These are phyloP conservation scores for Lojkania enalia DNA, from an alignment of 2,329 filamentous ascomycete genomes.

Conservation along the genomic window DNA sequence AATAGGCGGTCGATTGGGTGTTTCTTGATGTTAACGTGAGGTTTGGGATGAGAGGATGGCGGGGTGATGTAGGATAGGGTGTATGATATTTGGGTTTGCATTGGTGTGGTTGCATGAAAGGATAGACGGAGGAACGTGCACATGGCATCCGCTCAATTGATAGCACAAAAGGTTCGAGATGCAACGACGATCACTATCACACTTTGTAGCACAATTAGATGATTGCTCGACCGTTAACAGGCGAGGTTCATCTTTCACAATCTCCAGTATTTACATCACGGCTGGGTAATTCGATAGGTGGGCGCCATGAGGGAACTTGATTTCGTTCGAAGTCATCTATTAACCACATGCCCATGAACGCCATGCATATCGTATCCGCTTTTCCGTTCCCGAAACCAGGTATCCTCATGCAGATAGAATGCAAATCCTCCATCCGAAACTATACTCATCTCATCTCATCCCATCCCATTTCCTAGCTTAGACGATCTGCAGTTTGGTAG, in stretches of 20 bases:
- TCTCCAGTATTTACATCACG: too few species aligned
- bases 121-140: background rate
- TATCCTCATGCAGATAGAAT: slow-evolving; percentile 29
- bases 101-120: too few species aligned
- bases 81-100: background rate
- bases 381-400: slow-evolving; percentile 30
- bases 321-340: slow-evolving; percentile 40
- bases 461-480: slow-evolving; percentile 57
- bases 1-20: background rate
- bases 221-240: too few species aligned
- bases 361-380: slow-evolving; percentile 43
- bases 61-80: background rate
- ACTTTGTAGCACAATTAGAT: too few species aligned
- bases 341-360: slow-evolving; percentile 45
- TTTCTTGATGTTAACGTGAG: background rate
- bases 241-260: too few species aligned
- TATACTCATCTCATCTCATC: background rate
- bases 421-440: too few species aligned
- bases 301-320: slow-evolving; percentile 35
- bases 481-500: slow-evolving; percentile 97
- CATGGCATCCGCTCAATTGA: too few species aligned
- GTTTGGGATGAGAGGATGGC: background rate
- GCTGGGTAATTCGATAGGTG: background rate
- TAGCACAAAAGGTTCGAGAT: too few species aligned
- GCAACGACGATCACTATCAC: too few species aligned